phyloP scores from a whole-genome alignment of 345 rosid genomes.

The Salix arbutifolia region DNA sequence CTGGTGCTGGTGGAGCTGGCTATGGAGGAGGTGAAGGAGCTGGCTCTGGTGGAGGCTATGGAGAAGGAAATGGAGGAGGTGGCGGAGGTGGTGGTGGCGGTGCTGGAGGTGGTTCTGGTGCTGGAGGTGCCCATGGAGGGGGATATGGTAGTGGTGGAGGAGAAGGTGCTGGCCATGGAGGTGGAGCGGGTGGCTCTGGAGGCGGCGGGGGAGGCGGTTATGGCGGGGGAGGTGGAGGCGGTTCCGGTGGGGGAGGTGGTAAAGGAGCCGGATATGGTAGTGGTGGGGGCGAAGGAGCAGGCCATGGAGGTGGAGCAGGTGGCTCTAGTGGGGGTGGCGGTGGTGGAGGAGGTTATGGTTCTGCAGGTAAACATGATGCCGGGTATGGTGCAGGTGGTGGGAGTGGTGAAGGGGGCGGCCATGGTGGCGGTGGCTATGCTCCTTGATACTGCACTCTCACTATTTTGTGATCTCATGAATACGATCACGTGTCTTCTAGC shows the following conservation, averaged over 20 bases:
- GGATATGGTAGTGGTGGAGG: constrained; percentile 24
- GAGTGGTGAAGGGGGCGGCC: constrained; percentile 13
- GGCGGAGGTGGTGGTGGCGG: constrained; percentile 34
- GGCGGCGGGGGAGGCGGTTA: constrained; percentile 18
- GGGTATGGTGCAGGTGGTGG: constrained; percentile 20
- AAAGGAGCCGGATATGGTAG: constrained; percentile 16
- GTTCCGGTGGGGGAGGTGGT: constrained; percentile 7
- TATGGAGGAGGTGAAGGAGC: constrained; percentile 34
- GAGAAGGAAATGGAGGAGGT: constrained; percentile 39
- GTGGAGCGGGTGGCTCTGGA: constrained; percentile 20
- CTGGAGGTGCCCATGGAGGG: constrained; percentile 29
- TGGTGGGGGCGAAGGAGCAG: constrained; percentile 29
- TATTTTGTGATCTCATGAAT: not conserved
- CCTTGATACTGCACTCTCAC: constrained; percentile 16
- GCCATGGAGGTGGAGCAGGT: constrained; percentile 23
- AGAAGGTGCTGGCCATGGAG: constrained; percentile 14
- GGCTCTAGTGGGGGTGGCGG: constrained; percentile 21
- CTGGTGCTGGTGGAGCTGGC: constrained; percentile 7
- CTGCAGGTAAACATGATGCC: constrained; percentile 9
- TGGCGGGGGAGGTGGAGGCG: constrained; percentile 27
- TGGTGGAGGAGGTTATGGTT: constrained; percentile 20
- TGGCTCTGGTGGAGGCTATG: constrained; percentile 25
- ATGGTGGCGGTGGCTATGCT: constrained; percentile 35
- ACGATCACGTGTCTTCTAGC: not conserved
- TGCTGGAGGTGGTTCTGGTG: constrained; percentile 35